A percentile compares a stretch with the other conserved stretches of the same genome.
These are phyloP conservation scores for Clavispora phyllophila DNA, from an alignment of 805 yeast genomes.

Conservation along the genomic window DNA sequence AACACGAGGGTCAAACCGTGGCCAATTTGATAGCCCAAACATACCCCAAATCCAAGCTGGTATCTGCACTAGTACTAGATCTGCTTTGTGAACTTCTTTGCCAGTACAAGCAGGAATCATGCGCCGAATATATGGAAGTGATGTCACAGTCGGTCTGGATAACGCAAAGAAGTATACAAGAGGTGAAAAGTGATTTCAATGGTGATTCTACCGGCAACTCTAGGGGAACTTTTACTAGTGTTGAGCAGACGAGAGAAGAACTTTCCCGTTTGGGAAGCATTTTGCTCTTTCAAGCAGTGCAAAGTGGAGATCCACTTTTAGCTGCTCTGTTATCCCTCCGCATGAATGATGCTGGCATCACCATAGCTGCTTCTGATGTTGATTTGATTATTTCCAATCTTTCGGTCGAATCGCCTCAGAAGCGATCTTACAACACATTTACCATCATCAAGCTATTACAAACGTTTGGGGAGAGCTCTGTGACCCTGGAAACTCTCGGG, in stretches of 20 bases:
- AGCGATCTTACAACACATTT: slow-evolving; percentile 9
- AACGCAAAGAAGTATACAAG: background rate
- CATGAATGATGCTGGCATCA: background rate
- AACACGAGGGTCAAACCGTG: background rate
- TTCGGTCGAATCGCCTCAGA: background rate
- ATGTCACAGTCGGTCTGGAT: background rate
- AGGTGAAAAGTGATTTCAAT: too few relatives aligned
- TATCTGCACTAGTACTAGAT: background rate
- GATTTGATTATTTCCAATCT: background rate
- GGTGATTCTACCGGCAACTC: too few relatives aligned
- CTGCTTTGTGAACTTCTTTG: background rate
- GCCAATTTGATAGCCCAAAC: background rate
- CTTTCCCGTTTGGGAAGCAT: background rate
- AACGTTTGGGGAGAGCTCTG: background rate
- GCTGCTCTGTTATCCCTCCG: slow-evolving; percentile 8
- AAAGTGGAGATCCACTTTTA: slow-evolving; percentile 9
- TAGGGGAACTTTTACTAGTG: too few relatives aligned
- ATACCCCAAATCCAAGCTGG: background rate
- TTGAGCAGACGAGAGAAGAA: too few relatives aligned
- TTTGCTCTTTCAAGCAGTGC: background rate
- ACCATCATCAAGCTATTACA: slow-evolving; percentile 8
- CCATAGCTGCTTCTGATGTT: slow-evolving; percentile 4
- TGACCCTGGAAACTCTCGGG: slow-evolving; percentile 1
- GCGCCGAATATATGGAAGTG: background rate
- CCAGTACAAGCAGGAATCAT: background rate